Evolutionary conservation across 2,329 filamentous ascomycete species (phyloP), one percentile per base, ranked within the genome.

Genomic region (Pleurostoma richardsiae): DNA sequence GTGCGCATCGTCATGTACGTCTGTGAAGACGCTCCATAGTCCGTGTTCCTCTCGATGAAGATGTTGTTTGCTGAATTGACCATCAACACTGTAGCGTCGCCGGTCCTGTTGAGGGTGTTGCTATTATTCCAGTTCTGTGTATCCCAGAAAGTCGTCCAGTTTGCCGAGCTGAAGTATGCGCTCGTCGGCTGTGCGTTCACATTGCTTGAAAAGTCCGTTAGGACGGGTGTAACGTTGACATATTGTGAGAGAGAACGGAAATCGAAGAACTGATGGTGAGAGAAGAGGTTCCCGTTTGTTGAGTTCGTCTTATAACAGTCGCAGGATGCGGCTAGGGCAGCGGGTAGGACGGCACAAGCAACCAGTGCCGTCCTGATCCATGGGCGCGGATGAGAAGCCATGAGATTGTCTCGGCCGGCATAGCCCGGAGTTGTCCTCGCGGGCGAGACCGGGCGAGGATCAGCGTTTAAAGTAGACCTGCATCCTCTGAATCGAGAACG

Each of bases 21-120:
- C 10, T 56, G 52, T 6, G 59, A 62, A 29, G 54, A 50, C 10
- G 59, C 46, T 38, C 56, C 51, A 4, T 49, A 43, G 50, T 69
- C 64, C 8, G 44, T 46, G 52, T 67, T 66, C 40, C 55, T 53
- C 51, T 70, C 64, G 49, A 70, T 62, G 58, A 66, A 70, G 46
- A 70, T 58, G 49, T 70, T 70, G 55, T 68, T 69, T 33, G 60
- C 57, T 28, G 61, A 65, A 56, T 70, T 65, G 52, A 68, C 61
- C 59, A 69, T 66, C 40, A 63, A 51, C 7, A 65, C 46, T 1
- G 63, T 60, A 7, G 63, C 66, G 45, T 65, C 61, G 47, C 54
- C 44, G 44, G 56, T 52, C 53, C 48, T 30, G 47, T 7, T 39
- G 44, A 60, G 39, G 29, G 47, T 48, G 5, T 43, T 58, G 49